Base-by-base conservation (phyloP, 192 early-diverging fungal species). In the Podochytrium sp. region DNA sequence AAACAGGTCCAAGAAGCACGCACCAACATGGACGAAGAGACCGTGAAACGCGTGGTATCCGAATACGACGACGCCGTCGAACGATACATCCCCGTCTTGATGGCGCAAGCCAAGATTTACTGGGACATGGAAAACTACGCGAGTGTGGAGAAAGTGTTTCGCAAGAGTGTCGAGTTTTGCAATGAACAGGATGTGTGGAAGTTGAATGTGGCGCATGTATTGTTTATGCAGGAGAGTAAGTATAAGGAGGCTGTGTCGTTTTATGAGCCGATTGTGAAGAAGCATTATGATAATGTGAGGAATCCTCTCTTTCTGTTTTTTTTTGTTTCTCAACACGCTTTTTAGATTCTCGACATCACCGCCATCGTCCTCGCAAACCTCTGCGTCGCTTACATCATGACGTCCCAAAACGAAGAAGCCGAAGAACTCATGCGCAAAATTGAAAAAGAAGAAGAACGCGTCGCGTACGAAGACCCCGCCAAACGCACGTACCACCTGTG, bases 171-270 rank as follows among this genome's bases (percentile, higher is more conserved):
- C 59, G 88, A 89, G 75, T 89, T 89, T 65, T 89, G 88, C 79
- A 87, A 89, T 76, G 88, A 89, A 75, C 83, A 88, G 65, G 88
- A 89, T 71, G 76, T 84, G 1, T 89, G 88, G 88, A 89, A 89
- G 67, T 79, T 89, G 43, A 89, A 89, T 74, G 88, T 89, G 3
- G 88, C 88, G 0, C 88, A 89, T 57, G 88, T 89, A 52, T 76
- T 89, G 40, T 89, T 89, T 58, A 89, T 89, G 88, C 88, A 89
- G 71, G 88, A 89, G 58, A 82, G 64, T 66, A 89, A 89, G 70
- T 89, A 88, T 79, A 89, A 89, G 78, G 88, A 89, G 67, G 86
- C 88, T 14, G 89, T 89, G 32, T 85, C 85, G 49, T 89, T 89
- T 63, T 89, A 89, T 61, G 88, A 89, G 67, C 88, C 88, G 29